phyloP scores from a whole-genome alignment of 306 rosid species.

The Prunus kanzakura region DNA sequence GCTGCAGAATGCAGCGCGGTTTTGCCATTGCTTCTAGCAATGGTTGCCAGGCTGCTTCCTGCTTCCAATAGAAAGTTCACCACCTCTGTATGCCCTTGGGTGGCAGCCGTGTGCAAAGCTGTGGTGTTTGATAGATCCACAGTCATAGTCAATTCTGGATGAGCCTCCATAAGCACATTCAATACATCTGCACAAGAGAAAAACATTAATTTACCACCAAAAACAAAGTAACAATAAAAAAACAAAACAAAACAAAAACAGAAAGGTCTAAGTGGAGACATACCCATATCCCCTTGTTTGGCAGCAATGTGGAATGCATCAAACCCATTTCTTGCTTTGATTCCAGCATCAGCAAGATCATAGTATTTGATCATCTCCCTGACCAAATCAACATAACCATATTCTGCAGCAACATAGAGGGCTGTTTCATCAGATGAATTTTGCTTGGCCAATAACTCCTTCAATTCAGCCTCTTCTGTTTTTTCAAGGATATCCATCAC shows the following conservation, averaged over 20 bases:
- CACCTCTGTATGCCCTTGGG: constrained; percentile 74
- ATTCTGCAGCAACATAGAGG: constrained; percentile 83
- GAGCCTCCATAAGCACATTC: constrained; percentile 69
- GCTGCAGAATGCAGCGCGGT: constrained; percentile 94
- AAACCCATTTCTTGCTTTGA: constrained; percentile 87
- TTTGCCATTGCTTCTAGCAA: constrained; percentile 90
- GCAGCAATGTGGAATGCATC: constrained; percentile 98
- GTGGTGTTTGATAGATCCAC: constrained; percentile 92
- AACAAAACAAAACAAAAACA: neutral
- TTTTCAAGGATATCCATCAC: constrained; percentile 38
- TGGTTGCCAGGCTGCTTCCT: constrained; percentile 77
- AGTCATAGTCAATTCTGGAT: constrained; percentile 85
- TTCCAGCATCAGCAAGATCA: constrained; percentile 71
- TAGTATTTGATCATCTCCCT: constrained; percentile 76
- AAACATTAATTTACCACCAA: constrained; percentile 1
- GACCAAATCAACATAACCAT: constrained; percentile 72
- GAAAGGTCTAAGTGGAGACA: neutral
- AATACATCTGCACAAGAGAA: constrained; percentile 55
- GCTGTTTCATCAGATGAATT: constrained; percentile 90
- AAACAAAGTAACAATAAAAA: constrained; percentile 5
- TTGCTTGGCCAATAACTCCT: constrained; percentile 54
- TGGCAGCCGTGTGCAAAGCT: constrained; percentile 94
- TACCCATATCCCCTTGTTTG: constrained; percentile 93
- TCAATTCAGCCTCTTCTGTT: constrained; percentile 44
- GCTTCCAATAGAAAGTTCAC: constrained; percentile 69